Evolutionary conservation across 2,329 filamentous ascomycete species (phyloP).

Genomic region (Ascochyta pisi): DNA sequence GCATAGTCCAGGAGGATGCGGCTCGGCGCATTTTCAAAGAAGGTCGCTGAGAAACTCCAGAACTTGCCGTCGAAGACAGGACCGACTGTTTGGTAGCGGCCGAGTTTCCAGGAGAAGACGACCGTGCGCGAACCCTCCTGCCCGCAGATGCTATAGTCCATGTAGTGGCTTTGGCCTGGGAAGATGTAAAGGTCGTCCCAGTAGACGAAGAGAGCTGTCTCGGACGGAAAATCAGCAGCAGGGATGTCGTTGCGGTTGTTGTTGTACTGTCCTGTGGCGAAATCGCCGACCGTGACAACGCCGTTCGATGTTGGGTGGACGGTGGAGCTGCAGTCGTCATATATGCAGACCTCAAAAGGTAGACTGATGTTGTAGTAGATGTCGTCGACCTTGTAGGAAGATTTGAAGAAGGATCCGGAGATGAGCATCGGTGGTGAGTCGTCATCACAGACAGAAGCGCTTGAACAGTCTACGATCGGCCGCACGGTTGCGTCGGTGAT

Average conservation of each 20-base stretch:
- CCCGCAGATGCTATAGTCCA: constrained; percentile 1
- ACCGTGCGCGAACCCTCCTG: not conserved
- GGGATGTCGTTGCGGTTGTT: not conserved
- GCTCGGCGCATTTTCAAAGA: not conserved
- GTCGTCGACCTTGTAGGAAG: not conserved
- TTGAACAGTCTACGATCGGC: not conserved
- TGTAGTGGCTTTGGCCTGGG: not conserved
- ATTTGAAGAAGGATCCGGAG: not conserved
- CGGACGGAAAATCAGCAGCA: not conserved
- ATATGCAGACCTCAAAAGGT: constrained; percentile 9
- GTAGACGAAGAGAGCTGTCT: not conserved
- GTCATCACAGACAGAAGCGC: not conserved
- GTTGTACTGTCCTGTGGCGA: not conserved
- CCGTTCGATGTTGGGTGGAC: not conserved
- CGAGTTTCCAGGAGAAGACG: not conserved
- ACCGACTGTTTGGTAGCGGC: not conserved
- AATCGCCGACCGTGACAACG: not conserved
- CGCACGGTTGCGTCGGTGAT: not conserved
- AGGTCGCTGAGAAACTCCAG: not conserved
- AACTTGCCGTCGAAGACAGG: not conserved
- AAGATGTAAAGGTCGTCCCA: constrained; percentile 5
- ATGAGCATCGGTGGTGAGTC: not conserved
- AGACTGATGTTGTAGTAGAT: not conserved
- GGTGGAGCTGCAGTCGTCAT: not conserved
- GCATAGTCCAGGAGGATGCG: not conserved